Conservation (phyloP, 257 asterid species). For the Oldenlandia corymbosa region DNA sequence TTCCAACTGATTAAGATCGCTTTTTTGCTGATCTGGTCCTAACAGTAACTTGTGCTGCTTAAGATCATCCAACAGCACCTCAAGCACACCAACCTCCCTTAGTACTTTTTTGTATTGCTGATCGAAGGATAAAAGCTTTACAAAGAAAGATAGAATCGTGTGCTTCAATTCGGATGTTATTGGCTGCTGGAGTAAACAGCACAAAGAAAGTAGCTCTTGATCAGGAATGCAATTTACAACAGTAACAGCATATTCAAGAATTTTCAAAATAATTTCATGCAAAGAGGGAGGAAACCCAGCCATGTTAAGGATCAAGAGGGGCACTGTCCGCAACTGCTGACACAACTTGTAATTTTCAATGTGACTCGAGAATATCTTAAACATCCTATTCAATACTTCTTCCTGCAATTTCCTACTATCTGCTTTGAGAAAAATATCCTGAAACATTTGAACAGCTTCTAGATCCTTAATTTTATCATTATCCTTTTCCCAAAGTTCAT, state of each 20-base stretch:
- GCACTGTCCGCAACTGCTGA: slow-evolving; percentile 92
- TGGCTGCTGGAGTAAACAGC: slow-evolving; percentile 95
- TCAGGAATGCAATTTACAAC: slow-evolving; percentile 95
- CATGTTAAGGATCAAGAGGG: slow-evolving; percentile 95
- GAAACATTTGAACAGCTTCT: slow-evolving; percentile 96
- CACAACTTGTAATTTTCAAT: slow-evolving; percentile 88
- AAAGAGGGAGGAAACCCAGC: slow-evolving; percentile 75
- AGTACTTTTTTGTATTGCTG: slow-evolving; percentile 94
- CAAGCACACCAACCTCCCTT: slow-evolving; percentile 96
- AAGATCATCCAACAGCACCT: slow-evolving; percentile 91
- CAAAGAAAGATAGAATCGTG: slow-evolving; percentile 82
- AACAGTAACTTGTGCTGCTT: slow-evolving; percentile 77
- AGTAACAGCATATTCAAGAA: slow-evolving; percentile 94
- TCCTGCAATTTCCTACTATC: slow-evolving; percentile 83
- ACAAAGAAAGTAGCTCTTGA: slow-evolving; percentile 93
- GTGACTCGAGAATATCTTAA: slow-evolving; percentile 92
- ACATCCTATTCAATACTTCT: slow-evolving; percentile 88
- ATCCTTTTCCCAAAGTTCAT: slow-evolving; percentile 83
- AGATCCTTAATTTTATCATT: slow-evolving; percentile 84
- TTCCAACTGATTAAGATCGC: slow-evolving; percentile 50
- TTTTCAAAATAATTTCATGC: slow-evolving; percentile 92
- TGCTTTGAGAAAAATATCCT: slow-evolving; percentile 89
- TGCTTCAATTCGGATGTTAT: slow-evolving; percentile 70
- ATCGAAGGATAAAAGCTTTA: slow-evolving; percentile 88
- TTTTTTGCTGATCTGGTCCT: slow-evolving; percentile 58